Percentiles rank a stretch among this genome's conserved stretches.
Conservation (phyloP, 495 filamentous ascomycete genomes). For the Ramalina peruviana region DNA sequence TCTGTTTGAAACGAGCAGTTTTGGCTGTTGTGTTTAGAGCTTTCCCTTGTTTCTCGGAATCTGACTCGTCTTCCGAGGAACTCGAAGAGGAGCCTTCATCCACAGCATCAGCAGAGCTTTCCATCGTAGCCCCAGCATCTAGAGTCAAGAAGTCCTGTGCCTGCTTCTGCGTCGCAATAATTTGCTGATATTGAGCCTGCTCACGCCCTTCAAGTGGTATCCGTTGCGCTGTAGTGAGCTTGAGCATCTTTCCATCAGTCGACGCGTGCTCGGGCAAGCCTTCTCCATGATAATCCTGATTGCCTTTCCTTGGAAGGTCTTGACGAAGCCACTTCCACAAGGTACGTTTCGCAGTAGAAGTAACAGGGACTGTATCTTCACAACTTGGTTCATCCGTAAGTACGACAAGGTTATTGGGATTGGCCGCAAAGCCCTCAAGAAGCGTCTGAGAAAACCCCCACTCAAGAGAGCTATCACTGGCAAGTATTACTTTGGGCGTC, state of each 20-base stretch:
- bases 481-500: slow-evolving; percentile 66
- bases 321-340: slow-evolving; percentile 46
- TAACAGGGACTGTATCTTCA: slow-evolving; percentile 13
- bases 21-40: slow-evolving; percentile 77
- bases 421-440: slow-evolving; percentile 55
- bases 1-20: slow-evolving; percentile 62
- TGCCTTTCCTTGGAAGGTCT: slow-evolving; percentile 13
- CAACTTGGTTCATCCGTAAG: slow-evolving; percentile 48
- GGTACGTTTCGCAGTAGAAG: slow-evolving; percentile 36
- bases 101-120: slow-evolving; percentile 59
- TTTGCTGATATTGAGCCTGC: slow-evolving; percentile 71
- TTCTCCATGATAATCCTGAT: slow-evolving; percentile 49
- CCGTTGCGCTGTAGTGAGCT: slow-evolving; percentile 43
- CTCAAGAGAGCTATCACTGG: slow-evolving; percentile 75
- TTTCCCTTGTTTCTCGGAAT: slow-evolving; percentile 82
- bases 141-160: slow-evolving; percentile 61
- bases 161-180: slow-evolving; percentile 70
- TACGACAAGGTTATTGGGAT: slow-evolving; percentile 67
- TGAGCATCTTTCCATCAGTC: slow-evolving; percentile 45
- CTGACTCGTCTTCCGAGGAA: slow-evolving; percentile 74
- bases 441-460: slow-evolving; percentile 94
- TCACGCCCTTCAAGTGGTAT: slow-evolving; percentile 59
- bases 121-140: slow-evolving; percentile 47
- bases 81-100: slow-evolving; percentile 72
- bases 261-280: slow-evolving; percentile 55